Evolutionary conservation across 345 rosid genomes (phyloP).

Genomic region (Melaleuca quinquenervia): DNA sequence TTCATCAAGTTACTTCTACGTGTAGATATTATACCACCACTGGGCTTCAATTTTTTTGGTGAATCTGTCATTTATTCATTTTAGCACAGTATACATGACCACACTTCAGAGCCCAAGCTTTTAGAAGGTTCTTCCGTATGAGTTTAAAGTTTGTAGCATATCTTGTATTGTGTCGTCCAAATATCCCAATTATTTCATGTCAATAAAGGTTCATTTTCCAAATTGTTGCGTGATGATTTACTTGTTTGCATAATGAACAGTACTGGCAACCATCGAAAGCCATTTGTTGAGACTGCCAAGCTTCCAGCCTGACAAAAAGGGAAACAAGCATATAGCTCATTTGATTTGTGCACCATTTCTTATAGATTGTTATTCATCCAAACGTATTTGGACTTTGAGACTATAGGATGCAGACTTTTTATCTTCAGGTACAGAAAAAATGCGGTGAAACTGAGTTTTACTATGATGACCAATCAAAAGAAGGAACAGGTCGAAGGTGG

Average conservation of each 20-base stretch:
- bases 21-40: slow-evolving; percentile 11
- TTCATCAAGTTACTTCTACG: slow-evolving; percentile 58
- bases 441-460: background rate
- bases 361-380: background rate
- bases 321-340: background rate
- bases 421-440: background rate
- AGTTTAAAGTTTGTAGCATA: background rate
- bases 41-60: background rate
- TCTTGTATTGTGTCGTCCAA: background rate
- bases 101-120: background rate
- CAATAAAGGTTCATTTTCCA: background rate
- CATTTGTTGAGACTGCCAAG: background rate
- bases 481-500: background rate
- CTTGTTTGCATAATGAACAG: background rate
- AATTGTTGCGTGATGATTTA: background rate
- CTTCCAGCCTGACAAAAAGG: background rate
- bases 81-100: background rate
- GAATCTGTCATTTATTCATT: background rate
- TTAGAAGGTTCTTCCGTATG: background rate
- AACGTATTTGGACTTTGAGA: background rate
- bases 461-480: background rate
- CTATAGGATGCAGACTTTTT: background rate
- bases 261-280: background rate
- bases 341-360: background rate
- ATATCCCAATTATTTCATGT: background rate